These are phyloP conservation scores for Coemansia sp. DNA, from an alignment of 192 early-diverging fungal species.

Conservation along the genomic window DNA sequence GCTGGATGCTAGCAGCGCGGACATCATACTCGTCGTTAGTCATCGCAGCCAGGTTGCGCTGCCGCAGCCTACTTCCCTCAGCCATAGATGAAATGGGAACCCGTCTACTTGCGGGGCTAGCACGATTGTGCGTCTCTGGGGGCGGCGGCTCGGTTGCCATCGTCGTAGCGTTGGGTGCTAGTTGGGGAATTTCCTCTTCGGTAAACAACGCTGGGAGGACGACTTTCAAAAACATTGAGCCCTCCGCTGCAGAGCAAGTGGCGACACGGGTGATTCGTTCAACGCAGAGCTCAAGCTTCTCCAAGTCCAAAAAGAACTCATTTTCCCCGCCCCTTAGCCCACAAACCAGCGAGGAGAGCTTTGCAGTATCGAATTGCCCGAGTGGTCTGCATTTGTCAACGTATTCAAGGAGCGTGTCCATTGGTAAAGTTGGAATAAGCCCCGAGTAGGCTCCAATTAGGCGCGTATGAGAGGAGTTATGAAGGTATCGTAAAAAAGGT, in stretches of 20 bases:
- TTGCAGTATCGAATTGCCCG: not conserved
- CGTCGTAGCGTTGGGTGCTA: not conserved
- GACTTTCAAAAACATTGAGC: slow-evolving; percentile 7
- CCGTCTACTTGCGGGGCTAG: slow-evolving; percentile 8
- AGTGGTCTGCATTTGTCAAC: not conserved
- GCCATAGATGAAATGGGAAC: slow-evolving; percentile 14
- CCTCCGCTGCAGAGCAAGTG: not conserved
- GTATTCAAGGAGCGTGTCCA: slow-evolving; percentile 5
- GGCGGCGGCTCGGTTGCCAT: not conserved
- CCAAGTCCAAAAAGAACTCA: not conserved
- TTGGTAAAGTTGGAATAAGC: not conserved
- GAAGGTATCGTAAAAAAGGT: not conserved
- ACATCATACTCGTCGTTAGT: slow-evolving; percentile 38
- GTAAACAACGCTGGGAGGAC: slow-evolving; percentile 5
- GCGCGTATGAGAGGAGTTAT: not conserved
- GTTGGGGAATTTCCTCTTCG: not conserved
- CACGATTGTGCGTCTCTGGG: slow-evolving; percentile 13
- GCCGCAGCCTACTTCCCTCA: slow-evolving; percentile 30
- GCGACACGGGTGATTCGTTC: not conserved
- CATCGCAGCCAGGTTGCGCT: slow-evolving; percentile 24
- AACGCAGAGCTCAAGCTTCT: not conserved
- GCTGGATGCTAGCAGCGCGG: slow-evolving; percentile 22
- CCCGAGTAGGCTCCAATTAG: not conserved
- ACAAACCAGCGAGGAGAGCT: not conserved
- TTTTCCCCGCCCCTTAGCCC: not conserved